phyloP scores from a whole-genome alignment of 306 rosid species.

The Senna siamea region DNA sequence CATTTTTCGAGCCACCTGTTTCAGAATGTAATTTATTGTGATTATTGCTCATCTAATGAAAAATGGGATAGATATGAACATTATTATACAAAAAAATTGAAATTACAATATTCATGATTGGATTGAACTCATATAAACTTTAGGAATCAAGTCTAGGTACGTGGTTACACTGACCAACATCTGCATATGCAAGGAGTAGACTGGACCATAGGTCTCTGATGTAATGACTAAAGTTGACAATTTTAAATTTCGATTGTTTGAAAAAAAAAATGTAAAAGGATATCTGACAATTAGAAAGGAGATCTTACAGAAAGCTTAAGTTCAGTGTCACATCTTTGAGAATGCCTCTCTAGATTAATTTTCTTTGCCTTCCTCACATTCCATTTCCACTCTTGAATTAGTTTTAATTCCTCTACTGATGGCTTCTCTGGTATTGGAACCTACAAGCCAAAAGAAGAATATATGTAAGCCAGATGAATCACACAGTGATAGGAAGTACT shows the following conservation, averaged over 20 bases:
- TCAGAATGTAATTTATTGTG: slow-evolving; percentile 34
- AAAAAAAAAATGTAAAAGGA: not conserved
- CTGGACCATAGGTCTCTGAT: slow-evolving; percentile 23
- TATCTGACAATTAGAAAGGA: slow-evolving; percentile 27
- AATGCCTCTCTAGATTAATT: slow-evolving; percentile 83
- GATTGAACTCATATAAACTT: slow-evolving; percentile 10
- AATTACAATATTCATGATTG: slow-evolving; percentile 7
- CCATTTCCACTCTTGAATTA: slow-evolving; percentile 84
- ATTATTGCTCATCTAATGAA: slow-evolving; percentile 36
- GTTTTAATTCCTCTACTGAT: slow-evolving; percentile 54
- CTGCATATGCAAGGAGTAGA: not conserved
- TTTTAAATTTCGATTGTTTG: not conserved
- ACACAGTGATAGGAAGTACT: not conserved
- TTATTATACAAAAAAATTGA: slow-evolving; percentile 12
- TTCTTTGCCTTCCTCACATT: slow-evolving; percentile 73
- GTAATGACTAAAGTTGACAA: not conserved
- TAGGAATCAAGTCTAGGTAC: not conserved
- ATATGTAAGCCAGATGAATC: slow-evolving; percentile 24
- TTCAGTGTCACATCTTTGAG: slow-evolving; percentile 80
- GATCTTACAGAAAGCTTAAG: slow-evolving; percentile 85
- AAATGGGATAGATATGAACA: slow-evolving; percentile 12
- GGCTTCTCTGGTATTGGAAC: slow-evolving; percentile 80
- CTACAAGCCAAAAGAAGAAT: slow-evolving; percentile 52
- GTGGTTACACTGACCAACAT: slow-evolving; percentile 11
- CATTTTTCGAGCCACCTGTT: slow-evolving; percentile 83